These are phyloP conservation scores for Botrytis elliptica DNA, from an alignment of 2,329 filamentous ascomycete species.

Conservation along the genomic window DNA sequence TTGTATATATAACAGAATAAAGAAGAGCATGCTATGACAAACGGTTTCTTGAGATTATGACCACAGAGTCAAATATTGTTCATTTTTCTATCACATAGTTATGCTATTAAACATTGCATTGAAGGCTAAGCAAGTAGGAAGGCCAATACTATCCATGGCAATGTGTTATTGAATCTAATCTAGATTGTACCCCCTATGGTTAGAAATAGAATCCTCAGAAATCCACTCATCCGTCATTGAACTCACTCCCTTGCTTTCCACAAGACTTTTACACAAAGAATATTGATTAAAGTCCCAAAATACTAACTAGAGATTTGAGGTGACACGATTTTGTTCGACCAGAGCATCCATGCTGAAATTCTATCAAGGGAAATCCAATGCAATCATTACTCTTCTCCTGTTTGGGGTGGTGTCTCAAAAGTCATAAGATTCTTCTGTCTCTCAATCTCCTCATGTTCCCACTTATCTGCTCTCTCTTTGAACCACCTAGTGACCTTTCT, in stretches of 20 bases:
- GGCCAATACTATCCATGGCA: neutral
- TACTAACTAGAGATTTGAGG: neutral
- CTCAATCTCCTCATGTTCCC: neutral
- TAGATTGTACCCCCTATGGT: neutral
- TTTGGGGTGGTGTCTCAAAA: neutral
- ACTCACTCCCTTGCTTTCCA: neutral
- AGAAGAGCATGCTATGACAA: neutral
- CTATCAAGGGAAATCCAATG: neutral
- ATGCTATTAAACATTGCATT: neutral
- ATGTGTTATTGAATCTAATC: neutral
- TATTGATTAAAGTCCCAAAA: neutral
- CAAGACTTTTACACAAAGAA: neutral
- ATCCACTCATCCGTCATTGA: neutral
- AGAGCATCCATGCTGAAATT: neutral
- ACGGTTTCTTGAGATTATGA: neutral
- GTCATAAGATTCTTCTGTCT: neutral
- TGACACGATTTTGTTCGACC: neutral
- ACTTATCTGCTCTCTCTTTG: neutral
- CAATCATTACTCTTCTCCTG: neutral
- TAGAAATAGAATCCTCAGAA: neutral
- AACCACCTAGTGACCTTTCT: neutral
- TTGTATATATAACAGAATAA: neutral
- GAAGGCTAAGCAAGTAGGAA: rapidly evolving
- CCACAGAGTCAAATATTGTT: neutral
- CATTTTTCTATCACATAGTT: neutral